Percentiles rank a stretch among this genome's conserved stretches.
These are phyloP conservation scores for Trichoderma guizhouense DNA, from an alignment of 2,329 filamentous ascomycete genomes.

Conservation along the genomic window DNA sequence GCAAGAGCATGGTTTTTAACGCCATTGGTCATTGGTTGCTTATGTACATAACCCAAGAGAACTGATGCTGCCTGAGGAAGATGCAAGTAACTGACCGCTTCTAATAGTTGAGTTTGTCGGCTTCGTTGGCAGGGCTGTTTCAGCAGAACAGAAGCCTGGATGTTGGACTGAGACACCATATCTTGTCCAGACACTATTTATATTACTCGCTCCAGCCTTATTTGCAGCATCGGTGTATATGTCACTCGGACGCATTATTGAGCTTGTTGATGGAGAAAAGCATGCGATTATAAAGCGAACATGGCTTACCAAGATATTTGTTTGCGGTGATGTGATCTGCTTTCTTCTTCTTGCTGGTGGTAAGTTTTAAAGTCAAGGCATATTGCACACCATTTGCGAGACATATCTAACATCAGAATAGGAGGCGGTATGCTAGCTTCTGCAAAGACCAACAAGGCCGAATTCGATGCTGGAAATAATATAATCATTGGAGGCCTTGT, in stretches of 20 bases:
- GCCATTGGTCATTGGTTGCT: neutral
- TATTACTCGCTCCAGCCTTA: neutral
- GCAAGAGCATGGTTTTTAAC: neutral
- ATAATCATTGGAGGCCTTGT: neutral
- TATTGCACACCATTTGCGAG: neutral
- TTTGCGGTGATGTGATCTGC: neutral
- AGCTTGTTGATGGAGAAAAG: neutral
- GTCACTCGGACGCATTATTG: neutral
- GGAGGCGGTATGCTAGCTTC: neutral
- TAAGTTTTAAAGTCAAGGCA: neutral
- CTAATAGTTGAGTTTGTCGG: neutral
- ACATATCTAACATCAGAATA: neutral
- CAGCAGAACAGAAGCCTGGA: neutral
- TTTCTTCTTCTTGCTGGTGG: neutral
- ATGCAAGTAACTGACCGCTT: neutral
- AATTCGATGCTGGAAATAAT: neutral
- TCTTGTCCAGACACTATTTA: neutral
- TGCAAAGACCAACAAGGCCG: neutral
- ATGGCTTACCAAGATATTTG: constrained; percentile 2
- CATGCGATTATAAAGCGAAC: neutral
- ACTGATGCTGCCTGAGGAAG: neutral
- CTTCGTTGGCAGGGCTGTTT: neutral
- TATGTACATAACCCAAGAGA: neutral
- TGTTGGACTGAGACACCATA: neutral
- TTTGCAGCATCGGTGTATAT: constrained; percentile 1